Conservation (phyloP, 768 basidiomycete genomes). For the Hericium coralloides region DNA sequence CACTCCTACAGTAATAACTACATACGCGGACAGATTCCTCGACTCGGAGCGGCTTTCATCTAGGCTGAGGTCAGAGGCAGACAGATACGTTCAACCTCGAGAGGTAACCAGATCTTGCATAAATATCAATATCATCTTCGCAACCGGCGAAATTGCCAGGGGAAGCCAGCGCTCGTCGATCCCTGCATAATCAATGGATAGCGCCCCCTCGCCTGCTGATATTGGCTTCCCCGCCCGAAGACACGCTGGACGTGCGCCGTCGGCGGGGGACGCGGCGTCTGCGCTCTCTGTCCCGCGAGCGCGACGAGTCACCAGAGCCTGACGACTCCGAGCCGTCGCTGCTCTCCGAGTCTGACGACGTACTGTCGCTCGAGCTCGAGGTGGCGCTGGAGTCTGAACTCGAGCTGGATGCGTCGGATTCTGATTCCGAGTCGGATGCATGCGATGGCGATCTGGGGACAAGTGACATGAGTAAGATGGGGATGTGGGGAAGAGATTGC, state of each 20-base stretch:
- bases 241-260: constrained; percentile 9
- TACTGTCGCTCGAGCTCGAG: constrained; percentile 26
- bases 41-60: no score
- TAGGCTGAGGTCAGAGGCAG: no score
- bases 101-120: no score
- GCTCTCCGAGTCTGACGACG: constrained; percentile 32
- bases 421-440: constrained; percentile 19
- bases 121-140: no score
- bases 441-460: constrained; percentile 13
- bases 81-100: no score
- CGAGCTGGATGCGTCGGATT: constrained; percentile 26
- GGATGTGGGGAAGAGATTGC: background rate
- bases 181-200: no score
- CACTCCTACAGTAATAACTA: background rate
- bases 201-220: constrained; percentile 81
- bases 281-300: constrained; percentile 34
- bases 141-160: no score
- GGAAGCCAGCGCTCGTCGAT: no score
- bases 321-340: constrained; percentile 19
- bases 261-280: constrained; percentile 27
- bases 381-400: constrained; percentile 36
- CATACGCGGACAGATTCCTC: constrained; percentile 25
- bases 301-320: constrained; percentile 23
- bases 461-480: constrained; percentile 6
- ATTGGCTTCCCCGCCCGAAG: constrained; percentile 49